Evolutionary conservation across 352 stramenopile genomes (phyloP).

Genomic region (Phytophthora hibernalis): DNA sequence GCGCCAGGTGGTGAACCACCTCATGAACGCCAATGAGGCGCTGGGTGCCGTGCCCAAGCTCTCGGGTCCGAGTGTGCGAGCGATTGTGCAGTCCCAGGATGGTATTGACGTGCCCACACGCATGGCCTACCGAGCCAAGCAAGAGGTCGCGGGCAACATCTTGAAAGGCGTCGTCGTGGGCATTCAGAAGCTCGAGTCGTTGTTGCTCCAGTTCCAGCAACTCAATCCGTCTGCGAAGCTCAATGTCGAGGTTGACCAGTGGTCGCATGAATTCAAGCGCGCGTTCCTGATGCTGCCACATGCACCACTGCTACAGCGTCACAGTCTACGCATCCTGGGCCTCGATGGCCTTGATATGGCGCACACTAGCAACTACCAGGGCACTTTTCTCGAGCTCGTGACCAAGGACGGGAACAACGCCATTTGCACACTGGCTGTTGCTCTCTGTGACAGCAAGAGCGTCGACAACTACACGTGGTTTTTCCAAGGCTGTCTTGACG

Average conservation of each 20-base stretch:
- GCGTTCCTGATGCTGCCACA: slow-evolving; percentile 58
- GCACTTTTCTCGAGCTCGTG: slow-evolving; percentile 44
- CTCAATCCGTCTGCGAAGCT: slow-evolving; percentile 44
- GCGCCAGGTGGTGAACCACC: slow-evolving; percentile 49
- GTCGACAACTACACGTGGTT: slow-evolving; percentile 54
- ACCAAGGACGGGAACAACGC: slow-evolving; percentile 54
- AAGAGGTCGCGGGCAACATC: slow-evolving; percentile 35
- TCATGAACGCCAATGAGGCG: slow-evolving; percentile 37
- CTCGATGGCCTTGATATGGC: slow-evolving; percentile 42
- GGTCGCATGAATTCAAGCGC: slow-evolving; percentile 45
- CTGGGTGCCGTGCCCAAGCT: slow-evolving; percentile 40
- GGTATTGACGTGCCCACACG: slow-evolving; percentile 46
- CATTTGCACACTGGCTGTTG: slow-evolving; percentile 41
- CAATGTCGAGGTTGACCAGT: slow-evolving; percentile 40
- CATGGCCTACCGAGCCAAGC: slow-evolving; percentile 51
- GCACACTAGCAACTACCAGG: slow-evolving; percentile 48
- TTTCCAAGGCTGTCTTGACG: slow-evolving; percentile 42
- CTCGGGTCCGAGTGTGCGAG: slow-evolving; percentile 41
- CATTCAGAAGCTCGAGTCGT: slow-evolving; percentile 58
- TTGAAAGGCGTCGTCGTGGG: slow-evolving; percentile 42
- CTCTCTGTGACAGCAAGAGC: slow-evolving; percentile 41
- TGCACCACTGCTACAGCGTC: slow-evolving; percentile 36
- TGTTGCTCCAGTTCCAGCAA: slow-evolving; percentile 50
- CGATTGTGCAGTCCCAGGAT: slow-evolving; percentile 48
- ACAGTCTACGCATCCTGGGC: slow-evolving; percentile 41